Evolutionary conservation across 1,284 basidiomycete species (phyloP), one percentile per base, ranked within the genome.

Genomic region (Trichosporon sp.): DNA sequence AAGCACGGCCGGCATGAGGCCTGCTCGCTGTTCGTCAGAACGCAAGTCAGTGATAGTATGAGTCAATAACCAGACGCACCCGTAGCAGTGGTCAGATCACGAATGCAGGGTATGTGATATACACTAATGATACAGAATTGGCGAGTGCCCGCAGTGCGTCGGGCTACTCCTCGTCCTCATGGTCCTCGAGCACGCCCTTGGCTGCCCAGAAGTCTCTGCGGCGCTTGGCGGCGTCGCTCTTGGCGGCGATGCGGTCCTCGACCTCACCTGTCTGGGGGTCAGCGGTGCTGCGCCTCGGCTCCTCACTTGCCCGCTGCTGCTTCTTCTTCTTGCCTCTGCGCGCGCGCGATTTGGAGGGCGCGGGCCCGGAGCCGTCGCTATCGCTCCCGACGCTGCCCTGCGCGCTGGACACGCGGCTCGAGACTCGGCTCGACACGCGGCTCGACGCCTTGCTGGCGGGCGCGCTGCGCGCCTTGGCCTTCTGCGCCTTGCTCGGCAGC

Each of bases 181-280:
- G 23, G 8, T 31, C 65, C 53, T 65, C 65, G 3, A 62, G 65
- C 25, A 62, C 68, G 23, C 47, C 66, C 65, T 65, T 68, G 31
- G 64, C 42, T 1, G 68, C 66, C 72, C 72, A 73, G 47, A 71
- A 73, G n/a, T 67, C 72, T 31, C 64, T 53, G 29, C 69, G 38
- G 9, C 62, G 66, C 27, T 62, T 31, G 0, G 56, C 56, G 15
- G 56, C 56, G 31, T 60, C 27, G 9, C 8, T 31, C 56, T n/a
- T 32, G 15, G 56, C 27, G 4, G 42, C 64, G 8, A 51, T 51
- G 42, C 29, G 44, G n/a, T 31, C 38, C n/a, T 42, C 18, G 42
- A 47, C 1, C 44, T 27, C 29, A 9, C 64, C 18, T 47, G 42
- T 21, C 42, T 65, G 29, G 42, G 18, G 4, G 47, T 51, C 21